phyloP scores from a whole-genome alignment of 1,284 basidiomycete genomes.

The Apiotrichum domesticum region DNA sequence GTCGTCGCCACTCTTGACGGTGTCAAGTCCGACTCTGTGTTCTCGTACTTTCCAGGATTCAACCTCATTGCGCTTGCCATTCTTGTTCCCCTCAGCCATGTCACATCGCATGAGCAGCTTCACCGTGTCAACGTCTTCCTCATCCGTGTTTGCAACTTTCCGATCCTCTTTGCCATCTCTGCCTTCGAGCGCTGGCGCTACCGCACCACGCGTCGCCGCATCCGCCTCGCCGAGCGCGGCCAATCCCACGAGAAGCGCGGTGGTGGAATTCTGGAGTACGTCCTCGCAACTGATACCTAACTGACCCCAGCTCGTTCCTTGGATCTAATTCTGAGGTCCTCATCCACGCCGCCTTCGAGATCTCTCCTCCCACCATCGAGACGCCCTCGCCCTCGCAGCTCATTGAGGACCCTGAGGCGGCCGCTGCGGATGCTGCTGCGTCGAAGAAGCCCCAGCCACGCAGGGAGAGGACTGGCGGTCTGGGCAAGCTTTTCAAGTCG shows the following conservation, averaged over 20 bases:
- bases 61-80: conserved; percentile 59
- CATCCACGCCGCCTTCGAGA: conserved; percentile 42
- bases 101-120: conserved; percentile 63
- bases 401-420: conserved; percentile 1
- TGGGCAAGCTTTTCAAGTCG: conserved; percentile 15
- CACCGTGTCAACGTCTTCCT: conserved; percentile 76
- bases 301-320: conserved; percentile 29
- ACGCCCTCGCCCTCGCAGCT: conserved; percentile 18
- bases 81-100: conserved; percentile 66
- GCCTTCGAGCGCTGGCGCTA: conserved; percentile 63
- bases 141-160: conserved; percentile 75
- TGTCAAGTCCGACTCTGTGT: conserved; percentile 80
- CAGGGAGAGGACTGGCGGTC: conserved; percentile 5
- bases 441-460: background rate
- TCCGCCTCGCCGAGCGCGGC: conserved; percentile 22
- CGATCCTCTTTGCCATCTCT: conserved; percentile 68
- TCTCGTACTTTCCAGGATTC: conserved; percentile 75
- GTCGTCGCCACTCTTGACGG: conserved; percentile 83
- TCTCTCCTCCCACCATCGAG: conserved; percentile 20
- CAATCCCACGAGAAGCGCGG: conserved; percentile 14
- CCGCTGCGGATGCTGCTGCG: background rate
- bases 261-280: conserved; percentile 34
- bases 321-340: conserved; percentile 37
- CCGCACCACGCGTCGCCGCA: conserved; percentile 18
- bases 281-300: background rate